Evolutionary conservation across 192 early-diverging fungal genomes (phyloP).

Genomic region (Helicostylum pulchrum): DNA sequence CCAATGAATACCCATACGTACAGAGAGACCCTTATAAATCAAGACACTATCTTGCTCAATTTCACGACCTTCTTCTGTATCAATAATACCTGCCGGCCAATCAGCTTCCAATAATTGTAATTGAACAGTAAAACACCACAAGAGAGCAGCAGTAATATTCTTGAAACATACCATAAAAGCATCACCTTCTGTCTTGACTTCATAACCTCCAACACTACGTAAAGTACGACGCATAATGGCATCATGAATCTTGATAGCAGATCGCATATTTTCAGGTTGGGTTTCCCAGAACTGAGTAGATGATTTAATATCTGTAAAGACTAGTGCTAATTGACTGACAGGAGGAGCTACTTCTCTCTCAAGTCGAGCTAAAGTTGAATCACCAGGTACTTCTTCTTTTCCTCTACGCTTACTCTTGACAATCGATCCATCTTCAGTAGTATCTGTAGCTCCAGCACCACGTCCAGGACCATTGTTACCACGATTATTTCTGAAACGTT

Average conservation of each 20-base stretch:
- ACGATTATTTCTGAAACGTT: constrained; percentile 21
- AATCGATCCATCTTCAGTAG: constrained; percentile 22
- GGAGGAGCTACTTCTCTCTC: constrained; percentile 84
- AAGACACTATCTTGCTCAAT: constrained; percentile 61
- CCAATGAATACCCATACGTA: constrained; percentile 94
- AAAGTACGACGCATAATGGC: constrained; percentile 77
- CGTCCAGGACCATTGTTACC: constrained; percentile 20
- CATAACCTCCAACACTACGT: constrained; percentile 83
- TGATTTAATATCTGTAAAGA: constrained; percentile 94
- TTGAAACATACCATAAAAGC: constrained; percentile 92
- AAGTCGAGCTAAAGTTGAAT: constrained; percentile 58
- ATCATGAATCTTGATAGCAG: constrained; percentile 86
- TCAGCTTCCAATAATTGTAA: constrained; percentile 75
- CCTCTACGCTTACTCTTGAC: constrained; percentile 41
- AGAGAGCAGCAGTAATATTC: constrained; percentile 72
- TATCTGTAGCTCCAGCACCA: constrained; percentile 28
- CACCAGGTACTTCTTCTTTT: constrained; percentile 47
- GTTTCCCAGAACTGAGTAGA: constrained; percentile 93
- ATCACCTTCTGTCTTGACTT: constrained; percentile 95
- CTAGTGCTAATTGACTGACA: constrained; percentile 75
- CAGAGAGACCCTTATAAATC: constrained; percentile 84
- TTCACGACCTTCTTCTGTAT: constrained; percentile 69
- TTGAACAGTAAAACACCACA: constrained; percentile 90
- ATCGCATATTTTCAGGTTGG: constrained; percentile 76
- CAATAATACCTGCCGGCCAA: constrained; percentile 85